Evolutionary conservation across 345 rosid genomes (phyloP), one percentile per base, ranked within the genome.

Genomic region (Brassica cretica): DNA sequence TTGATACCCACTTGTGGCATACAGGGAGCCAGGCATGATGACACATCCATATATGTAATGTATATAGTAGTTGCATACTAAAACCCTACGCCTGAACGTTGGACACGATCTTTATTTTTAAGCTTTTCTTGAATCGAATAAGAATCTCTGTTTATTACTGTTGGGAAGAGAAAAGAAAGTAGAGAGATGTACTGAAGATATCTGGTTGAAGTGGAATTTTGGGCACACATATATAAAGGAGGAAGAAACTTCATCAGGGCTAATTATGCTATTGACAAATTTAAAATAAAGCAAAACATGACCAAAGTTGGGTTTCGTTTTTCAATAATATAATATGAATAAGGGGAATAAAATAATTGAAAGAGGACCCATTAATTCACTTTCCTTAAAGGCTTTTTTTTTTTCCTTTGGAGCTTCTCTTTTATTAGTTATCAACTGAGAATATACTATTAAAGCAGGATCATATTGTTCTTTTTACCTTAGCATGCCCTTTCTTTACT

Each of bases 1-100:
- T 29, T 25, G 65, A 8, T 16, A 51, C 33, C 82, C 8, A 73
- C 76, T 68, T 2, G 74, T 79, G 82, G 78, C 74, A 79, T 79
- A 79, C 82, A 79, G 74, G 78, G 78, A 79, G 70, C 82, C 82
- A 79, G 78, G 82, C 82, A 73, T 79, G 9, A 73, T 18, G 3
- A 5, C 8, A 44, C 27, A 27, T 1, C 8, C 59, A 49, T 27
- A 30, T 27, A 30, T 14, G 8, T 29, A 24, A 24, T 39, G 12
- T 6, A 33, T 8, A 60, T n/a, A 51, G 2, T 25, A 51, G 2
- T 25, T 32, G 3, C 16, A 56, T 41, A 62, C 1, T 0, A 72
- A 16, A 66, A 78, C 68, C 33, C 2, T 59, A 11, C 27, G 2
- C 32, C 60, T 78, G 73, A 61, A 78, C 46, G 24, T 46, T 66